Base-by-base conservation (phyloP, 73 alveolate genomes). In the Urostyla sp. region DNA sequence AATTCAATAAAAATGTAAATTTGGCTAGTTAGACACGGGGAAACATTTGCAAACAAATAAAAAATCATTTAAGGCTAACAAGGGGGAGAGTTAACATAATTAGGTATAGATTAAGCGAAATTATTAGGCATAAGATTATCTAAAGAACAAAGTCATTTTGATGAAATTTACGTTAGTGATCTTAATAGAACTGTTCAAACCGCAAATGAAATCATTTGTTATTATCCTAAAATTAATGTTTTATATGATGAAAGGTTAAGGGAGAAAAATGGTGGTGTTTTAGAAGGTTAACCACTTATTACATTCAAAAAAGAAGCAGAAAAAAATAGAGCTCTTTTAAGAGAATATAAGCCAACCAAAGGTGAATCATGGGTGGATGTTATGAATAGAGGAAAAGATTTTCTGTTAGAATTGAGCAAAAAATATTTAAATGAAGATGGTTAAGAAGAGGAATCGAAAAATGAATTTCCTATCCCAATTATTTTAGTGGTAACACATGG, bases 321-420 rank as follows among this genome's bases (percentile, higher is more conserved):
- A 20, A 28, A 89, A 76, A 52, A 44, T 13, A 59, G 66, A 16
- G 38, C 34, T 23, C 37, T 21, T 27, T 6, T 63, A 1, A 28
- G 96, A 34, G 90, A 59, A 28, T 89, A 38, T 84, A 61, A 54
- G 32, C 91, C 93, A 30, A 75, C 43, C 1, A 75, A 78, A 23
- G 96, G 96, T 0, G 96, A 89, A 66, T 24, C 72, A 30, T 85
- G 92, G 90, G 35, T 2, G 24, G 96, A 89, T 66, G 96, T 89
- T 21, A 26, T 46, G 58, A 58, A 16, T 0, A 57, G 96, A 57
- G 96, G 90, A 6, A 8, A 55, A 26, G 21, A 57, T 20, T 86
- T 86, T 38, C 18, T 77, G 0, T 27, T 44, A 21, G 84, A 67
- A 56, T 36, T 74, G 45, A 2, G n/a, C 8, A 11, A 6, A n/a